Evolutionary conservation across 176 grass and related monocot species (phyloP).

Genomic region (Triticum monococcum): DNA sequence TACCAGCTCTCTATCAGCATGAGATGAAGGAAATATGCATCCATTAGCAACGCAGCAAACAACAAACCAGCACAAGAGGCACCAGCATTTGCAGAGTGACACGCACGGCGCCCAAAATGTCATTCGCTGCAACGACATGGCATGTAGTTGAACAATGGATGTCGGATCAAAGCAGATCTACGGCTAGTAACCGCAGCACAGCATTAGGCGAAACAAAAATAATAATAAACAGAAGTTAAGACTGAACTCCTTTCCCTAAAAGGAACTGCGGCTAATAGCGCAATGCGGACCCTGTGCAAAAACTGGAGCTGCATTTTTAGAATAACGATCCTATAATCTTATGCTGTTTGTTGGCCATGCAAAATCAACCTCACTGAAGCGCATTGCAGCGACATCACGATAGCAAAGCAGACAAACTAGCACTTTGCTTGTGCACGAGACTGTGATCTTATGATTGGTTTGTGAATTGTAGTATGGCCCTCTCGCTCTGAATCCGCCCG

Average conservation of each 20-base stretch:
- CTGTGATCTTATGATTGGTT: too few species aligned
- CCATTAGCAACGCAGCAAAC: conserved; percentile 1
- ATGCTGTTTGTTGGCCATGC: neutral
- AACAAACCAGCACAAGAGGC: neutral
- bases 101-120: neutral
- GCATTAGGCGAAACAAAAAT: neutral
- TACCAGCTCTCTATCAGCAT: conserved; percentile 44
- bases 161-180: neutral
- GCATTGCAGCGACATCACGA: neutral
- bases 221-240: neutral
- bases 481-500: neutral
- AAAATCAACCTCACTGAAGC: neutral
- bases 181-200: neutral
- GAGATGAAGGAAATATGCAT: neutral
- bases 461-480: too few species aligned
- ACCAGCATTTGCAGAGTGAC: neutral
- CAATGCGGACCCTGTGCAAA: neutral
- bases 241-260: neutral
- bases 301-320: neutral
- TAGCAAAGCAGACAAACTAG: neutral
- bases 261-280: neutral
- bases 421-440: neutral
- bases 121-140: neutral
- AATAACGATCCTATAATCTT: neutral
- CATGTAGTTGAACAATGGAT: neutral